These are phyloP conservation scores for Asparagopsis taxiformis DNA, from an alignment of 31 red algal species.

Conservation along the genomic window DNA sequence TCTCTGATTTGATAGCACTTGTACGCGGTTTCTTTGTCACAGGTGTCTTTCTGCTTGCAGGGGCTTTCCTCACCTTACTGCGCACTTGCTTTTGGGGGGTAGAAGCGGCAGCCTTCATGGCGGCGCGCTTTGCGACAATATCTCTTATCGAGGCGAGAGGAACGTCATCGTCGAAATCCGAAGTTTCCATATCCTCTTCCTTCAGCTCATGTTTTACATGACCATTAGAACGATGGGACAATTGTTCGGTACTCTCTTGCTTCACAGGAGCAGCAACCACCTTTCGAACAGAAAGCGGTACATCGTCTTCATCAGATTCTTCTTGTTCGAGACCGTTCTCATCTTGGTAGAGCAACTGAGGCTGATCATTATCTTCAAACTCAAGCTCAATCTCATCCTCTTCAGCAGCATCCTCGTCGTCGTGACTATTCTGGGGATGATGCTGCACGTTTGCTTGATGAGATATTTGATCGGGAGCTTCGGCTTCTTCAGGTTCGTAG, in stretches of 20 bases:
- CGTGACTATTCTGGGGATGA: not conserved
- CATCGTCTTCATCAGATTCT: not conserved
- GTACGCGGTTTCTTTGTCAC: constrained; percentile 47
- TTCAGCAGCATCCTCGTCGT: constrained; percentile 17
- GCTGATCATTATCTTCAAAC: not conserved
- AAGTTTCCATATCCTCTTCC: too few relatives aligned
- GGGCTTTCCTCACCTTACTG: not conserved
- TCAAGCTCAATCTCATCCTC: constrained; percentile 20
- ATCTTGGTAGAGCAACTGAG: not conserved
- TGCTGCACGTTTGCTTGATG: not conserved
- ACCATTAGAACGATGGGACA: not conserved
- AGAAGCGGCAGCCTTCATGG: not conserved
- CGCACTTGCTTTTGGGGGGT: not conserved
- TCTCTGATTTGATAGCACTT: not conserved
- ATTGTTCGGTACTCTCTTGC: not conserved
- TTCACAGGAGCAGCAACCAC: not conserved
- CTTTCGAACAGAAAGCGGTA: not conserved
- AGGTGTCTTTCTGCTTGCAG: constrained; percentile 3
- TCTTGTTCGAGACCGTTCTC: constrained; percentile 3
- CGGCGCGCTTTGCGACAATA: not conserved
- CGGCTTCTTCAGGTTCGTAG: not conserved
- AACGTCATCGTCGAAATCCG: constrained; percentile 25
- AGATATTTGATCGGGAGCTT: not conserved
- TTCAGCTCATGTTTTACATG: not conserved
- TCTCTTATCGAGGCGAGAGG: not conserved